Conservation (phyloP, 495 filamentous ascomycete species). For the Neurospora sp. region DNA sequence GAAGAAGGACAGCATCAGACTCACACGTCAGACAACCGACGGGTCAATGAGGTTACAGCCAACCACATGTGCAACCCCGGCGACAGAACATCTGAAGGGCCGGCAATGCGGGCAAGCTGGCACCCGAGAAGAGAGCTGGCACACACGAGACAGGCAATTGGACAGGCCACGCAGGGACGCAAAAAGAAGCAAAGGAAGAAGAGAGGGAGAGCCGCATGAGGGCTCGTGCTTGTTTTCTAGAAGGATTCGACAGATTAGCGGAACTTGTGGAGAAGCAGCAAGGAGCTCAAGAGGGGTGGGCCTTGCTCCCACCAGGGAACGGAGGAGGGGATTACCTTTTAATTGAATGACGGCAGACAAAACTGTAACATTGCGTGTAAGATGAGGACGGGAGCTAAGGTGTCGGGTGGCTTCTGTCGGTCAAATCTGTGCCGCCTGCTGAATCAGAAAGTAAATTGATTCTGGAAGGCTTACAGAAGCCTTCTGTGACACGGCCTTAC, state of each 20-base stretch:
- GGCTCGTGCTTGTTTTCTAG: slow-evolving; percentile 26
- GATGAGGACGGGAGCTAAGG: neutral
- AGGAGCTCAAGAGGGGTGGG: slow-evolving; percentile 7
- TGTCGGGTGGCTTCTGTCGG: neutral
- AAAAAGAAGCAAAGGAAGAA: neutral
- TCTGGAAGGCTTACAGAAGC: neutral
- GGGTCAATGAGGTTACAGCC: neutral
- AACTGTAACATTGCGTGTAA: neutral
- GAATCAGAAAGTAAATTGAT: neutral
- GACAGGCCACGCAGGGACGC: neutral
- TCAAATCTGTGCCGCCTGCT: neutral
- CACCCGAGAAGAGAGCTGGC: no score
- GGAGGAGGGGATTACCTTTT: slow-evolving; percentile 2
- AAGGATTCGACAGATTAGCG: slow-evolving; percentile 22
- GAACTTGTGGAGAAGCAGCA: slow-evolving; percentile 14
- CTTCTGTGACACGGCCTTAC: neutral
- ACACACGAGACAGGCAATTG: neutral
- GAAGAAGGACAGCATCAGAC: slow-evolving; percentile 14
- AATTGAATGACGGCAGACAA: neutral
- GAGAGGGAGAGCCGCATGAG: slow-evolving; percentile 1
- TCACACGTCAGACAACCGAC: slow-evolving; percentile 11
- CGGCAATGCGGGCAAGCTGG: neutral
- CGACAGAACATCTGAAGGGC: neutral
- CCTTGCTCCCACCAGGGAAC: slow-evolving; percentile 8
- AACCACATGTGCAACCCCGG: slow-evolving; percentile 1